A percentile compares a stretch with the other conserved stretches of the same genome.
Conservation (phyloP, 352 stramenopile species). For the Phytophthora hibernalis region DNA sequence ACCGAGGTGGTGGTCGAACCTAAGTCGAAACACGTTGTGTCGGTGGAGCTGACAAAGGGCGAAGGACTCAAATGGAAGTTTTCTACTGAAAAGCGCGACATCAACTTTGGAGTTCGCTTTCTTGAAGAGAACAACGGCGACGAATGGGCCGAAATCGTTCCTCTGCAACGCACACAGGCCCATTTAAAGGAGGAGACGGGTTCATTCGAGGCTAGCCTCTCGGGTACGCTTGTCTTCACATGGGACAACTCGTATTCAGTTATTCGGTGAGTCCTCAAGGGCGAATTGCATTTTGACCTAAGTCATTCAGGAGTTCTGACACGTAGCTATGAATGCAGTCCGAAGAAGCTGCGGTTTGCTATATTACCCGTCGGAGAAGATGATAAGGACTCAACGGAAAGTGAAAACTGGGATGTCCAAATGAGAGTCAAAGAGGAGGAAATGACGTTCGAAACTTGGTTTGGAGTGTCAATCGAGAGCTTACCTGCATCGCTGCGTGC, state of each 20-base stretch:
- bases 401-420: conserved; percentile 42
- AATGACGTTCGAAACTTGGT: conserved; percentile 70
- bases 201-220: conserved; percentile 37
- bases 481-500: conserved; percentile 40
- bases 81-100: conserved; percentile 54
- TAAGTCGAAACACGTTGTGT: conserved; percentile 55
- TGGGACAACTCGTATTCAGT: conserved; percentile 74
- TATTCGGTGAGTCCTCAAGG: conserved; percentile 48
- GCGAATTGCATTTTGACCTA: neutral
- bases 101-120: conserved; percentile 63
- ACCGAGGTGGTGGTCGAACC: conserved; percentile 50
- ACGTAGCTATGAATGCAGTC: conserved; percentile 26
- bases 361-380: conserved; percentile 27
- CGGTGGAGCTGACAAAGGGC: conserved; percentile 45
- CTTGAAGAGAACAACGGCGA: conserved; percentile 44
- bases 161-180: conserved; percentile 39
- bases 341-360: conserved; percentile 52
- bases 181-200: conserved; percentile 49
- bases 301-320: neutral
- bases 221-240: conserved; percentile 59
- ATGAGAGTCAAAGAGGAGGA: conserved; percentile 45
- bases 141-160: conserved; percentile 45
- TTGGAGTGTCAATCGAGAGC: conserved; percentile 52
- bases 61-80: conserved; percentile 67
- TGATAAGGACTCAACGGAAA: conserved; percentile 6